A percentile compares a stretch with the other conserved stretches of the same genome.
These are phyloP conservation scores for Botryobasidium botryosum DNA, from an alignment of 768 basidiomycete genomes.

Conservation along the genomic window DNA sequence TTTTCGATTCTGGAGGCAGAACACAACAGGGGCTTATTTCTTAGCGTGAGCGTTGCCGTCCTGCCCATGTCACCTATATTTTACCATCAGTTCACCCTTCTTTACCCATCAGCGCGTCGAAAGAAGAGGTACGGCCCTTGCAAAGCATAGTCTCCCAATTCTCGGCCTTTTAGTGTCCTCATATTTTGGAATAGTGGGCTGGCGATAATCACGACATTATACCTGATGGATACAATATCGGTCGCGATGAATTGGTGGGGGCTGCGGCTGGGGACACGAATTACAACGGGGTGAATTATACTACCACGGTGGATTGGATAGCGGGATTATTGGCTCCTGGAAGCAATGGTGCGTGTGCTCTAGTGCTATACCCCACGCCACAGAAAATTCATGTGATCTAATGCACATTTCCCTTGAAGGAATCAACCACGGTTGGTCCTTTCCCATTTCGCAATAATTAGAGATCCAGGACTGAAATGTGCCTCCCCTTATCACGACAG, in stretches of 20 bases:
- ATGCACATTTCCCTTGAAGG: no score
- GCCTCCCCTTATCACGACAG: no score
- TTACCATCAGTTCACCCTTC: not conserved
- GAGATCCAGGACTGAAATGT: no score
- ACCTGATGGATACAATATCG: constrained; percentile 36
- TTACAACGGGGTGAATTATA: not conserved
- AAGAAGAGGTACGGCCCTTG: not conserved
- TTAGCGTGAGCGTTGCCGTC: no score
- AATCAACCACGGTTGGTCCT: no score
- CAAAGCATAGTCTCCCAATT: constrained; percentile 42
- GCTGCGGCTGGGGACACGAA: not conserved
- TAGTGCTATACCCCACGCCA: no score
- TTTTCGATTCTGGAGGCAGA: constrained; percentile 76
- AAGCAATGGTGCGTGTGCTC: no score
- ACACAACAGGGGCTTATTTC: constrained; percentile 46
- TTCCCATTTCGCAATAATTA: no score
- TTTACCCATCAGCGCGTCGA: not conserved
- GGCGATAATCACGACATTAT: constrained; percentile 43
- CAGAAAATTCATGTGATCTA: no score
- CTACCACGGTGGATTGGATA: not conserved
- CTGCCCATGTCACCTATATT: not conserved
- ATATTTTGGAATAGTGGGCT: constrained; percentile 1
- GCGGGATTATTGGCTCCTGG: no score
- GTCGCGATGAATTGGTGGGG: constrained; percentile 56
- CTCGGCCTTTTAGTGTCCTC: constrained; percentile 29